A percentile compares a stretch with the other conserved stretches of the same genome.
Conservation (phyloP, 179 eudicot species). For the Nepenthes alata region DNA sequence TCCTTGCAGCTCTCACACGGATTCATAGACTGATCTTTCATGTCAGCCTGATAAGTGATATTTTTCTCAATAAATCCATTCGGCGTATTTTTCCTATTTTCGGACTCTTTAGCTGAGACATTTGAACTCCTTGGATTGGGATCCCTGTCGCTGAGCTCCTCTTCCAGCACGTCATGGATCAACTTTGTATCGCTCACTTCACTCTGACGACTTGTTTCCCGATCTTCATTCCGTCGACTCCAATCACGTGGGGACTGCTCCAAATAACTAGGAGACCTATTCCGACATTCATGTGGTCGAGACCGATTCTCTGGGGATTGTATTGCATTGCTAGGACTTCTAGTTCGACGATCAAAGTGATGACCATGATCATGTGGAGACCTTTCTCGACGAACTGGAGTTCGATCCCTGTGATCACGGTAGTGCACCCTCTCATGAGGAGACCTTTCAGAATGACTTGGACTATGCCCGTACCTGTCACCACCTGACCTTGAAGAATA, state of each 20-base stretch:
- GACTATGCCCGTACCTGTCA: slow-evolving; percentile 57
- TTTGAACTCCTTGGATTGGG: slow-evolving; percentile 19
- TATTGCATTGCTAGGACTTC: slow-evolving; percentile 55
- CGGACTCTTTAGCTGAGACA: slow-evolving; percentile 25
- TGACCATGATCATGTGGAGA: slow-evolving; percentile 49
- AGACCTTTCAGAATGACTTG: slow-evolving; percentile 59
- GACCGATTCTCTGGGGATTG: slow-evolving; percentile 50
- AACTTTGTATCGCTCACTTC: slow-evolving; percentile 41
- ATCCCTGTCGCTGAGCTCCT: slow-evolving; percentile 32
- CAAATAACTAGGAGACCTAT: slow-evolving; percentile 33
- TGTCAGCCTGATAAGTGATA: slow-evolving; percentile 12
- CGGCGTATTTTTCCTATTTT: slow-evolving; percentile 21
- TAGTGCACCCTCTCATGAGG: slow-evolving; percentile 59
- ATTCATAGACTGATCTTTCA: slow-evolving; percentile 27
- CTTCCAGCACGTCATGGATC: slow-evolving; percentile 34
- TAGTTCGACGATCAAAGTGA: slow-evolving; percentile 38
- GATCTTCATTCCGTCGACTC: slow-evolving; percentile 25
- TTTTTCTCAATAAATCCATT: slow-evolving; percentile 28
- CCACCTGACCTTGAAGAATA: slow-evolving; percentile 31
- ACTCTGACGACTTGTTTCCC: slow-evolving; percentile 29
- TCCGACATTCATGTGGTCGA: slow-evolving; percentile 41
- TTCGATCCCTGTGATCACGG: slow-evolving; percentile 53
- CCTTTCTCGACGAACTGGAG: slow-evolving; percentile 50
- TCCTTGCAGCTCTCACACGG: slow-evolving; percentile 20
- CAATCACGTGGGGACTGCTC: slow-evolving; percentile 47